Evolutionary conservation across 2,329 filamentous ascomycete genomes (phyloP).

Genomic region (Chaetomiaceae sp.): DNA sequence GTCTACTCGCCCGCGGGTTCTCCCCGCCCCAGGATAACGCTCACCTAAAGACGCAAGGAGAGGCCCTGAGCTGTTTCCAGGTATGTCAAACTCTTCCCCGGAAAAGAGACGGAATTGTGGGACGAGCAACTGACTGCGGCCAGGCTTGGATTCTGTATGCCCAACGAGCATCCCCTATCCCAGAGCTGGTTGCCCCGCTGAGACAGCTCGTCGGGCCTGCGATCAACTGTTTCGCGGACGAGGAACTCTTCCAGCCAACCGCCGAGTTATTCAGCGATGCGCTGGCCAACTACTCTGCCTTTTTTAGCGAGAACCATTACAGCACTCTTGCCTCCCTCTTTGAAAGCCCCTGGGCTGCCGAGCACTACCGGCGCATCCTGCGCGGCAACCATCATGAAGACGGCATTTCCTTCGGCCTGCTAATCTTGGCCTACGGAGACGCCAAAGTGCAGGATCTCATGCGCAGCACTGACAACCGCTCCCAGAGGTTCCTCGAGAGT

Average conservation of each 20-base stretch:
- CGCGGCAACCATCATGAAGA: slow-evolving; percentile 61
- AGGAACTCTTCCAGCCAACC: slow-evolving; percentile 55
- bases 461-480: slow-evolving; percentile 46
- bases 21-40: slow-evolving; percentile 24
- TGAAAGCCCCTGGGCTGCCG: slow-evolving; percentile 54
- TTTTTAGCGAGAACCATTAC: slow-evolving; percentile 58
- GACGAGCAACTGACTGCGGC: slow-evolving; percentile 11
- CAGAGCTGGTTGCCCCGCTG: slow-evolving; percentile 55
- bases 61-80: slow-evolving; percentile 59
- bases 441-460: slow-evolving; percentile 59
- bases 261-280: slow-evolving; percentile 63
- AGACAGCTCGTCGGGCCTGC: slow-evolving; percentile 56
- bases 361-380: slow-evolving; percentile 51
- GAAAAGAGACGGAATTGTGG: neutral
- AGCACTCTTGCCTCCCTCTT: slow-evolving; percentile 55
- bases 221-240: slow-evolving; percentile 56
- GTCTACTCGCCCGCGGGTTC: slow-evolving; percentile 40
- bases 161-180: slow-evolving; percentile 57
- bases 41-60: slow-evolving; percentile 40
- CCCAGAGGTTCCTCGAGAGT: slow-evolving; percentile 50
- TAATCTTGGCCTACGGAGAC: slow-evolving; percentile 66
- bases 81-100: slow-evolving; percentile 37
- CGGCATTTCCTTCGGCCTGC: slow-evolving; percentile 59
- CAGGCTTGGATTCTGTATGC: slow-evolving; percentile 73
- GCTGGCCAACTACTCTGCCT: slow-evolving; percentile 59